Percentiles rank a stretch among this genome's conserved stretches.
phyloP scores from a whole-genome alignment of 257 asterid genomes.

The Dorcoceras hygrometricum region DNA sequence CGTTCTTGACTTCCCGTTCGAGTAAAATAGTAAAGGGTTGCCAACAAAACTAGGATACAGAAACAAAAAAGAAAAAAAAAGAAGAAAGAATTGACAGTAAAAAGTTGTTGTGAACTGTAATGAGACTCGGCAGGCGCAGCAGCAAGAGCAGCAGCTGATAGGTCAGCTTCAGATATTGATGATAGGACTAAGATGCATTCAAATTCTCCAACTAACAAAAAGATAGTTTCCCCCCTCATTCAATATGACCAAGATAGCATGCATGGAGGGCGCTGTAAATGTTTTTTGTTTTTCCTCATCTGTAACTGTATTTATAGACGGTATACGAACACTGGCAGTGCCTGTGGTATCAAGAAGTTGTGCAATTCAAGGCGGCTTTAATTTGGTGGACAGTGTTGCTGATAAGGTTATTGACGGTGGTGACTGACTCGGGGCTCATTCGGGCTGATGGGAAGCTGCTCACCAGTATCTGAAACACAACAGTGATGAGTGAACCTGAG shows the following conservation, averaged over 20 bases:
- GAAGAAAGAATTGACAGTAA: conserved; percentile 4
- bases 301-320: conserved; percentile 24
- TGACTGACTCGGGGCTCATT: conserved; percentile 82
- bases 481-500: conserved; percentile 73
- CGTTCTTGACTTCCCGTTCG: conserved; percentile 62
- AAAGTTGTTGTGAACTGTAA: conserved; percentile 44
- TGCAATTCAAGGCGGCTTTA: conserved; percentile 77
- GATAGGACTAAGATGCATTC: conserved; percentile 46
- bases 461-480: conserved; percentile 76
- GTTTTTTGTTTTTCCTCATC: conserved; percentile 6
- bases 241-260: conserved; percentile 19
- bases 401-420: conserved; percentile 76
- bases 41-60: conserved; percentile 5
- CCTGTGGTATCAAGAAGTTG: conserved; percentile 33
- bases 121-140: conserved; percentile 36
- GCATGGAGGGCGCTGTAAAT: conserved; percentile 1
- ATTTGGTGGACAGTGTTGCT: conserved; percentile 80
- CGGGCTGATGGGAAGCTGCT: conserved; percentile 72
- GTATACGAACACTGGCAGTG: background rate
- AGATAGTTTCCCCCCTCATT: conserved; percentile 28
- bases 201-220: conserved; percentile 55
- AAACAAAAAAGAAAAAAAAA: background rate
- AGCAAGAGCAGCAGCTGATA: conserved; percentile 33
- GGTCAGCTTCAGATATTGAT: conserved; percentile 54
- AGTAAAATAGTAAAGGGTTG: conserved; percentile 20